Base-by-base conservation (phyloP, 2,329 filamentous ascomycete species). In the Ophiostoma perfectum region DNA sequence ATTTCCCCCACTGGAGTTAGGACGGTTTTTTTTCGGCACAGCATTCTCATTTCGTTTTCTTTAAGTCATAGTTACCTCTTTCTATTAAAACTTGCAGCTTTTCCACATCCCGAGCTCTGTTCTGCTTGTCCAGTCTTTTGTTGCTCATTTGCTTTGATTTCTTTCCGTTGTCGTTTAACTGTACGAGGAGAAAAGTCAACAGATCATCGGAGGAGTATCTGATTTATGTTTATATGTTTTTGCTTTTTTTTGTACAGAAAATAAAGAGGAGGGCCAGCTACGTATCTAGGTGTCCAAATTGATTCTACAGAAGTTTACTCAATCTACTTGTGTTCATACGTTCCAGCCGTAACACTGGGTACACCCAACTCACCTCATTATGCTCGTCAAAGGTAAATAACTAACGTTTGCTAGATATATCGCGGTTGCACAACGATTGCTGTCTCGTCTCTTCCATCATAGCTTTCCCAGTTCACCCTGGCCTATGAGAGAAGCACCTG, bases 401-500 rank as follows among this genome's bases (percentile, higher is more conserved):
- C 27, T 27, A 27, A 27, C 27, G 27, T 27, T 27, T 27, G 27
- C 27, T 27, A 27, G 27, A 27, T 27, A 27, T 27, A 27, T 27
- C 27, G 27, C 27, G 27, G 27, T 27, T 27, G 27, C 27, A 27
- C 27, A 27, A 27, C 27, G 27, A 27, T 27, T 27, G 27, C 2
- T 27, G 27, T 27, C 27, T 27, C 27, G 27, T 36, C 12, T n/a
- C n/a, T n/a, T n/a, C n/a, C n/a, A n/a, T n/a, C n/a, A n/a, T n/a
- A n/a, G n/a, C n/a, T 3, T 47, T n/a, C 12, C 42, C 18, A 27
- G 6, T 27, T 27, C 27, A 2, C 27, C 27, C 27, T 1, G 27
- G 1, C 27, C 38, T 68, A 68, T 27, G 47, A n/a, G 36, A 85
- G 77, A 27, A 88, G 72, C 1, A 88, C 76, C 74, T 88, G 85